Evolutionary conservation across 2,329 filamentous ascomycete genomes (phyloP).

Genomic region (Polychaeton citri): DNA sequence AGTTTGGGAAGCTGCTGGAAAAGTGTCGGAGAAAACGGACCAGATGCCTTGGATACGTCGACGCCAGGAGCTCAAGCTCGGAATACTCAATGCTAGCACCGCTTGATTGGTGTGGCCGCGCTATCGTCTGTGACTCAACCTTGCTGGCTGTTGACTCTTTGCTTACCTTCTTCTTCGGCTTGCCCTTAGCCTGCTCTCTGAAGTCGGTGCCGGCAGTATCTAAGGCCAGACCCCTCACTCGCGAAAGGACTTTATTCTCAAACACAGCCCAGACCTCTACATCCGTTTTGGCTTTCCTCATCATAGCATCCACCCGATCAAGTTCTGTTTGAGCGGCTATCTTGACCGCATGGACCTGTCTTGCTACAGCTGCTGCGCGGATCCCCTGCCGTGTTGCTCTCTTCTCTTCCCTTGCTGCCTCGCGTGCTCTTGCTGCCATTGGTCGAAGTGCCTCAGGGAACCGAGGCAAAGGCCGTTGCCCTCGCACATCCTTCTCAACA

Average conservation of each 20-base stretch:
- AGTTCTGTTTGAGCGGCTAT: conserved; percentile 27
- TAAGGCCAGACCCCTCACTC: neutral
- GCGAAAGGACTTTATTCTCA: conserved; percentile 49
- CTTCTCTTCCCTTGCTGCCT: neutral
- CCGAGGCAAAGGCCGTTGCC: conserved; percentile 1
- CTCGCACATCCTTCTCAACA: neutral
- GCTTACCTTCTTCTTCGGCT: conserved; percentile 1
- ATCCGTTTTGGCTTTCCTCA: conserved; percentile 47
- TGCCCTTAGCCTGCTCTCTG: neutral
- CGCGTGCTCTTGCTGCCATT: conserved; percentile 9
- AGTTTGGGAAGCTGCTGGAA: conserved; percentile 46
- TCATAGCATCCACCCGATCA: conserved; percentile 38
- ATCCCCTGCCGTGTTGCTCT: conserved; percentile 3
- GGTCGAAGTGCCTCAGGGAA: conserved; percentile 9
- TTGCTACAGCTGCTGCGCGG: conserved; percentile 1
- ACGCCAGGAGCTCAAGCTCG: neutral
- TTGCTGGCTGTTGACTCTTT: neutral
- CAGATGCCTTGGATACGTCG: neutral
- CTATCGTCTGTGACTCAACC: neutral
- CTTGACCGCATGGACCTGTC: neutral
- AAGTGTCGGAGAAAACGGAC: conserved; percentile 18
- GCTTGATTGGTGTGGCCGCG: too few relatives aligned
- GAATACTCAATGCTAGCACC: neutral
- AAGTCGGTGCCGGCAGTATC: neutral
- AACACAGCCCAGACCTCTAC: conserved; percentile 53